These are phyloP conservation scores for Teunomyces cretensis DNA, from an alignment of 805 yeast genomes.

Conservation along the genomic window DNA sequence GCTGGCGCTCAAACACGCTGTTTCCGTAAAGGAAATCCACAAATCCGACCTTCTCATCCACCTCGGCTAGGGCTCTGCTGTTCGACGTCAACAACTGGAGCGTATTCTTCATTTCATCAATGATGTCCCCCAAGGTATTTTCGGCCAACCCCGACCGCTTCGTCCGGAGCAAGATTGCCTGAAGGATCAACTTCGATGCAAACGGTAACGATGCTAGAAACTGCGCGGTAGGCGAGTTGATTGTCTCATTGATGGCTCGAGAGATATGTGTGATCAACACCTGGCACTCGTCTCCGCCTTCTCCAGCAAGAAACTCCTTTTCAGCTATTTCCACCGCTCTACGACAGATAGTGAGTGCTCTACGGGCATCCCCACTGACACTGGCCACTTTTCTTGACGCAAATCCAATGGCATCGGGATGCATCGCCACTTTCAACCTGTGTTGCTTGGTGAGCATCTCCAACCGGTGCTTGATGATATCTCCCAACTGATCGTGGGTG, in stretches of 20 bases:
- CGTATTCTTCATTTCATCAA: conserved; percentile 69
- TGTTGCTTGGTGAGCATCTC: conserved; percentile 39
- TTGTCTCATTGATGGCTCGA: conserved; percentile 76
- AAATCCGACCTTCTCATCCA: conserved; percentile 24
- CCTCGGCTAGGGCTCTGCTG: conserved; percentile 14
- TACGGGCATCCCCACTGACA: conserved; percentile 95
- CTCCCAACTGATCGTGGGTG: conserved; percentile 71
- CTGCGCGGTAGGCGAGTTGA: conserved; percentile 66
- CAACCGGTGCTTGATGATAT: conserved; percentile 71
- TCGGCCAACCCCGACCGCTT: conserved; percentile 73
- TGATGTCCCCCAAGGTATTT: conserved; percentile 67
- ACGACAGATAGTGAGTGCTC: conserved; percentile 84
- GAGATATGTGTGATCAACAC: conserved; percentile 75
- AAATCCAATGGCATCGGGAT: conserved; percentile 79
- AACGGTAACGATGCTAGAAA: conserved; percentile 63
- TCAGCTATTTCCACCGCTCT: conserved; percentile 91
- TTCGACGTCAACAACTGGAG: conserved; percentile 40
- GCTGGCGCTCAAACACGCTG: conserved; percentile 8
- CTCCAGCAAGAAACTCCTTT: conserved; percentile 43
- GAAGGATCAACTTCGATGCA: conserved; percentile 69
- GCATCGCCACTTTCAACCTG: conserved; percentile 45
- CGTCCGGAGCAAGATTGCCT: conserved; percentile 61
- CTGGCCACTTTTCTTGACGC: conserved; percentile 94
- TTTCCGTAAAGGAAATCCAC: conserved; percentile 32
- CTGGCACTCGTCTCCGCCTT: conserved; percentile 24